Evolutionary conservation across 768 basidiomycete species (phyloP), one percentile per base, ranked within the genome.

Genomic region (Glaciozyma antarctica): DNA sequence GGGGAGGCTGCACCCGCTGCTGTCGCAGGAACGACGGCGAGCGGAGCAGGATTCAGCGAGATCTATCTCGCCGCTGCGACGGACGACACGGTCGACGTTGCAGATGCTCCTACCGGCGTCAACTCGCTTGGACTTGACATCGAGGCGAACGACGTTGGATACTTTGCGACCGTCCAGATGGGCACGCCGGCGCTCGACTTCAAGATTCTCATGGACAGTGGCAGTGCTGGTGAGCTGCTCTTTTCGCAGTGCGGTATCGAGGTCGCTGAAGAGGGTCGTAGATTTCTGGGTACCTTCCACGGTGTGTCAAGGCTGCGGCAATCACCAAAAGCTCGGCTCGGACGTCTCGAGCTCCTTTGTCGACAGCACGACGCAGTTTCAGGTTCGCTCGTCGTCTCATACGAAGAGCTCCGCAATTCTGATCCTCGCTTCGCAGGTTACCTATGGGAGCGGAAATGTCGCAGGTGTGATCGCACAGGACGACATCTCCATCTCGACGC

Each of bases 71-170:
- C 77, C 24, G 82, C 80, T 7, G 73, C 75, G 3, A 60, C 41
- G 1, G 70, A 74, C 38, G 75, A 77, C 41, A 73, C 76, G 30
- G 77, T 87, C 38, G 81, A 83, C 8, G 22, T 58, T 6, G 80
- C 81, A 21, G 77, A 76, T 57, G 52, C 71, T 17, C 80, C 82
- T 30, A 77, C 81, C 24, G 74, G 78, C 21, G 75, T 72, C 67
- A 78, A 85, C 73, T 82, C 86, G 47, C 78, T 88, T 48, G 86
- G 85, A 10, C 79, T 89, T 60, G 80, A 83, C 72, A 88, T 89
- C 62, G 83, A 88, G 82, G 73, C 69, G 21, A 74, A 73, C 62
- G 73, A 75, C 56, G 66, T 72, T 28, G 74, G 74, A 9, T 73
- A 82, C 75, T 71, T 81, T 43, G 77, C 77, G 5, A 75, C 76